These are phyloP conservation scores for Colletotrichum sansevieriae DNA, from an alignment of 2,329 filamentous ascomycete species.

Conservation along the genomic window DNA sequence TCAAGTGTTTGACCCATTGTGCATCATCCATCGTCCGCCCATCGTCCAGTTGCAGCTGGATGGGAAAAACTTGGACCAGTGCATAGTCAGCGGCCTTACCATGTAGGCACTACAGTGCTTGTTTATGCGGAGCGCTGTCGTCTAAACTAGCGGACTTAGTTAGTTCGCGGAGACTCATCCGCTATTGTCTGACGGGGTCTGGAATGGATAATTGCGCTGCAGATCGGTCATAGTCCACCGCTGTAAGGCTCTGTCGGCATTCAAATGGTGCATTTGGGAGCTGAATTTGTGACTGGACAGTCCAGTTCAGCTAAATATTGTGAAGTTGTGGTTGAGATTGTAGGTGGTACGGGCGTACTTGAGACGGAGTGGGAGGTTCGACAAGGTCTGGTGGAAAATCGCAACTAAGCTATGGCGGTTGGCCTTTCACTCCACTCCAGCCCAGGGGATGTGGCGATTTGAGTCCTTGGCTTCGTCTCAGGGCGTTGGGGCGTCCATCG, in stretches of 20 bases:
- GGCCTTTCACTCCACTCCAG: background rate
- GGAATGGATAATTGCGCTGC: conserved; percentile 8
- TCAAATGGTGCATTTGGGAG: background rate
- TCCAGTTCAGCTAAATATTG: background rate
- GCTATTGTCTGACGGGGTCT: conserved; percentile 3
- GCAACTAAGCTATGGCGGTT: background rate
- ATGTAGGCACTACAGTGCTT: conserved; percentile 8
- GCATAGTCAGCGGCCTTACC: conserved; percentile 24
- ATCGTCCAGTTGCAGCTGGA: conserved; percentile 31
- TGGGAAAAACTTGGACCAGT: conserved; percentile 36
- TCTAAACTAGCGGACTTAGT: conserved; percentile 39
- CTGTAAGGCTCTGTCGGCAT: conserved; percentile 10
- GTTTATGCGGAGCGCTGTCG: conserved; percentile 41
- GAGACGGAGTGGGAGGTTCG: conserved; percentile 11
- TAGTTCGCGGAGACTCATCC: conserved; percentile 14
- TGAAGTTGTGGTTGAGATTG: background rate
- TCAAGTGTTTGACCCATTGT: conserved; percentile 37
- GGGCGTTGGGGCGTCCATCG: background rate
- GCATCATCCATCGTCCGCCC: conserved; percentile 19
- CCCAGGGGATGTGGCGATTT: conserved; percentile 9
- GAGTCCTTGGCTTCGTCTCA: conserved; percentile 1
- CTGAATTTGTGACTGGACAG: background rate
- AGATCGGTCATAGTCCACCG: background rate
- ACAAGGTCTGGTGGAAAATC: background rate
- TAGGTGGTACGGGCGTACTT: conserved; percentile 6